Evolutionary conservation across 106 monocot species (phyloP).

Genomic region (Dendrobium chrysotoxum): DNA sequence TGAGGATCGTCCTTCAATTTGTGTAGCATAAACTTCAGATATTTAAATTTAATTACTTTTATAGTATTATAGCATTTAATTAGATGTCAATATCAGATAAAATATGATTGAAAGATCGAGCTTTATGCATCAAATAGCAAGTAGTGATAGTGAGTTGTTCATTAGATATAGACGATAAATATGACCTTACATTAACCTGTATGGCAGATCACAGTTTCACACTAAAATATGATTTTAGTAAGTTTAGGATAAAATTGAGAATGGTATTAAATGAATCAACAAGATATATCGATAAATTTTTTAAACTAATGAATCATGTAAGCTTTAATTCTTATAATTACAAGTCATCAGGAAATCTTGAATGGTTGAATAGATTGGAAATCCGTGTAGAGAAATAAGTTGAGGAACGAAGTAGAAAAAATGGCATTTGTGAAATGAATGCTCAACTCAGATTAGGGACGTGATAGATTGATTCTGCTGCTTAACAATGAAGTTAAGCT

Average conservation of each 20-base stretch:
- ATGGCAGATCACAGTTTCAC: not conserved
- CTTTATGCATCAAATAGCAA: no score
- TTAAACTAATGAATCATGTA: not conserved
- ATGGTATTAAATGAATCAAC: not conserved
- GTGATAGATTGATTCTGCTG: not conserved
- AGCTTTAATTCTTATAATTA: not conserved
- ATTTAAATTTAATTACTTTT: no score
- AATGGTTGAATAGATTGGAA: slow-evolving; percentile 1
- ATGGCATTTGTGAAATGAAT: not conserved
- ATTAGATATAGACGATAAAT: not conserved
- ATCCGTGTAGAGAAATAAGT: not conserved
- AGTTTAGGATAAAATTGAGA: not conserved
- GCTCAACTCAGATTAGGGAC: not conserved
- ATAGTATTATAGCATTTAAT: no score
- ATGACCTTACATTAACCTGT: not conserved
- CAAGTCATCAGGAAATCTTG: not conserved
- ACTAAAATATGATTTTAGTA: not conserved
- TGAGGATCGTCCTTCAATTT: no score
- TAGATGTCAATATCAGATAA: no score
- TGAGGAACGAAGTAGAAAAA: not conserved
- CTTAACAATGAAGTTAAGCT: not conserved
- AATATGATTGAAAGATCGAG: no score
- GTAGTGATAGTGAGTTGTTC: not conserved
- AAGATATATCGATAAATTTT: not conserved
- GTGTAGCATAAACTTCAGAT: no score